Base-by-base conservation (phyloP, 768 basidiomycete species). In the Pleurotus sapidus region DNA sequence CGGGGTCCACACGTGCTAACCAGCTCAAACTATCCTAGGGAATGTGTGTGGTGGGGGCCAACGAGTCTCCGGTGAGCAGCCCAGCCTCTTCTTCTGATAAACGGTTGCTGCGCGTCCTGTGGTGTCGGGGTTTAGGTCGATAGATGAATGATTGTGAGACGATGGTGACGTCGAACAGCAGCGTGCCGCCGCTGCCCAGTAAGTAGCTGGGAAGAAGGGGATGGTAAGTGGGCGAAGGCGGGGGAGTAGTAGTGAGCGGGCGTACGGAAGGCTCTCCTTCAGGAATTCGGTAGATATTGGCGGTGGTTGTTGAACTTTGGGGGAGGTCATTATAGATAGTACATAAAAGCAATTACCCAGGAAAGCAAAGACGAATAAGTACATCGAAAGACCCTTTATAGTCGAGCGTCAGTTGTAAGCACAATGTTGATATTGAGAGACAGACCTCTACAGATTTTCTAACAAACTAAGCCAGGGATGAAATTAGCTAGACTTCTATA, bases 331-430 rank as follows among this genome's bases (percentile, higher is more conserved):
- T 64, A 98, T 91, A 2, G 94, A 96, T 17, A 87, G 71, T 47
- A 96, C 96, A 70, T 99, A 98, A 68, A 96, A 94, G 8, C 84
- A 71, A 70, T 99, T 99, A 57, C 97, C 97, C 24, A 91, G 72
- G 70, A 98, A 98, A 5, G 97, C 97, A 68, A 89, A 93, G 34
- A 95, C 68, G 70, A 99, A 99, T 18, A 99, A 80, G 66, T 88
- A 89, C 73, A 98, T 91, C 14, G 95, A 96, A 27, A 99, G 82
- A 8, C 97, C 97, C 83, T 95, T 64, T 39, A 37, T 17, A 39
- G n/a, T 14, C 8, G 55, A 51, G 49, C 8, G 27, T 59, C 27
- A 64, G 39, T 46, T 9, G 38, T 51, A 39, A 40, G 14, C 46
- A 30, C 6, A 30, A 27, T 9, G 37, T 4, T 3, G 2, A 39